phyloP scores from a whole-genome alignment of 768 basidiomycete species.

The Leccinum variicolor region DNA sequence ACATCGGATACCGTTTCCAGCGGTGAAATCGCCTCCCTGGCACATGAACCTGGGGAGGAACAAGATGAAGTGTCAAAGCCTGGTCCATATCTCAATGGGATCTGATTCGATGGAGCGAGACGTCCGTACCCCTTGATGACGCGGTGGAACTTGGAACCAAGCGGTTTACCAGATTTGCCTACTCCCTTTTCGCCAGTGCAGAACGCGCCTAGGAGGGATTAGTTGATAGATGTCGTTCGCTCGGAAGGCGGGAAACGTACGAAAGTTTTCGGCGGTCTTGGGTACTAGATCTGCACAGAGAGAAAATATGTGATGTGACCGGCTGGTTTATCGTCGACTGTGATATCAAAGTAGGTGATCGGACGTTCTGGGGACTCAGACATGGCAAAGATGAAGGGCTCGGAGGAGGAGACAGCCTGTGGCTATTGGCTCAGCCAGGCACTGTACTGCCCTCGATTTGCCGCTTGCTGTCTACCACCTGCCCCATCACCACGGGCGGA shows the following conservation, averaged over 20 bases:
- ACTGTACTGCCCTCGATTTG: too few relatives aligned
- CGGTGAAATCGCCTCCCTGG: constrained; percentile 89
- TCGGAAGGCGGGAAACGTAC: constrained; percentile 40
- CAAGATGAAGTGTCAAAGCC: constrained; percentile 10
- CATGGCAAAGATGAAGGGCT: constrained; percentile 11
- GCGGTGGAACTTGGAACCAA: constrained; percentile 74
- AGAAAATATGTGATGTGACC: constrained; percentile 74
- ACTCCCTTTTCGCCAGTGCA: constrained; percentile 81
- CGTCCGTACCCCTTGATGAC: constrained; percentile 71
- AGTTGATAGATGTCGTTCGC: not conserved
- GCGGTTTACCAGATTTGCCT: constrained; percentile 58
- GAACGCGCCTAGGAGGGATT: constrained; percentile 53
- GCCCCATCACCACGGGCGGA: too few relatives aligned
- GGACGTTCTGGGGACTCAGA: constrained; percentile 34
- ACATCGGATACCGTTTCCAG: constrained; percentile 56
- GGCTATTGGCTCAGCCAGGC: too few relatives aligned
- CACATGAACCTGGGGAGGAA: constrained; percentile 72
- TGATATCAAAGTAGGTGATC: constrained; percentile 73
- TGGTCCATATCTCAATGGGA: constrained; percentile 15
- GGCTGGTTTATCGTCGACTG: constrained; percentile 63
- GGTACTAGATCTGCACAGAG: constrained; percentile 92
- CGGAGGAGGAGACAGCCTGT: not conserved
- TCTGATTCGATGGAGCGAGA: constrained; percentile 4
- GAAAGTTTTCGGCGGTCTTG: constrained; percentile 92
- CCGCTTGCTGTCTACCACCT: too few relatives aligned